These are phyloP conservation scores for Schizothecium vesticola DNA, from an alignment of 495 filamentous ascomycete genomes.

Conservation along the genomic window DNA sequence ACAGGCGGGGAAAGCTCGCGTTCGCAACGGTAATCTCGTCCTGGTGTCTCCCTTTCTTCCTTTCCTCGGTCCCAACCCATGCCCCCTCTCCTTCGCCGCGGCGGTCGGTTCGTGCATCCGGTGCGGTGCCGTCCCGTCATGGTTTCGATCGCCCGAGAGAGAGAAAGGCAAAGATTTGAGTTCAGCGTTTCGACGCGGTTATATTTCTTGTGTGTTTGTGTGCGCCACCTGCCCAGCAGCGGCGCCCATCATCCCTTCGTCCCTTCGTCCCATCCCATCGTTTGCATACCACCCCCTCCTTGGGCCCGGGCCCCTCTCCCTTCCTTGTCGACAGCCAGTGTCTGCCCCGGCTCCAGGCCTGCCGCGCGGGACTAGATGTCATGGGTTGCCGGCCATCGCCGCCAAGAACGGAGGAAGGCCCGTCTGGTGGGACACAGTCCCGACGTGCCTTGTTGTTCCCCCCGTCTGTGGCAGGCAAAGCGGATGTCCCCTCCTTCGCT, in stretches of 20 bases:
- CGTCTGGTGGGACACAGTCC: not conserved
- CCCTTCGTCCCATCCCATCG: not conserved
- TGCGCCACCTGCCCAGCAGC: constrained; percentile 4
- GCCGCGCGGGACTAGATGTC: constrained; percentile 29
- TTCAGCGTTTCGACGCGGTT: not conserved
- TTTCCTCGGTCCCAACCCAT: not conserved
- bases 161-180: not conserved
- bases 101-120: too few species aligned
- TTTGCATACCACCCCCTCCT: not conserved
- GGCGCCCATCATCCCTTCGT: not conserved
- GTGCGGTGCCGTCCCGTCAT: too few species aligned
- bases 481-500: not conserved
- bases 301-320: constrained; percentile 17
- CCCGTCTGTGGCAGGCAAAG: not conserved
- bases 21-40: constrained; percentile 24
- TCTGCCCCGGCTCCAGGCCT: constrained; percentile 37
- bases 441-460: not conserved
- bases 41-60: not conserved
- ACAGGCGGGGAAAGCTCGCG: not conserved
- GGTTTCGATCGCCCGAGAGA: not conserved
- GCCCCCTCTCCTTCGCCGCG: not conserved
- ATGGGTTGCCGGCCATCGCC: constrained; percentile 16
- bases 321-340: constrained; percentile 44
- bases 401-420: constrained; percentile 9
- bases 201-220: not conserved